Conservation (phyloP, 2,329 filamentous ascomycete genomes). For the Penicillium sp. region DNA sequence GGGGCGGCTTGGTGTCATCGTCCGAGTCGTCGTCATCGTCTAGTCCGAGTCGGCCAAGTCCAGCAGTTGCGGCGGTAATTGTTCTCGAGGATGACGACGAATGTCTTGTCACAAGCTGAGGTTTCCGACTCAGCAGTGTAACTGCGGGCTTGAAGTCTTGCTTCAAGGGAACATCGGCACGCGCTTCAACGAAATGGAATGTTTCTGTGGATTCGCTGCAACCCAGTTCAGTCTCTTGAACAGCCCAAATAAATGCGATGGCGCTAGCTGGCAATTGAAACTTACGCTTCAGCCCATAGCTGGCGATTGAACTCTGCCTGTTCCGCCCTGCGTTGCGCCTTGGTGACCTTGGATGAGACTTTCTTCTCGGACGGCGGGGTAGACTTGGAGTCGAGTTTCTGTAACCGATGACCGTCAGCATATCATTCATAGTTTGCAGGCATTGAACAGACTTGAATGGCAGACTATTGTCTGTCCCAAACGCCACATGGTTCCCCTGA, state of each 20-base stretch:
- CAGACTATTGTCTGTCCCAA: neutral
- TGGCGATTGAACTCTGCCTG: constrained; percentile 82
- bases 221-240: neutral
- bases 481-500: neutral
- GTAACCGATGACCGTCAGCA: constrained; percentile 17
- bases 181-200: constrained; percentile 71
- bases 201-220: constrained; percentile 70
- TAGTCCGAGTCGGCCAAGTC: constrained; percentile 49
- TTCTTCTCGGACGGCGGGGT: constrained; percentile 47
- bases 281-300: constrained; percentile 84
- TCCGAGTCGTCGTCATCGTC: constrained; percentile 65
- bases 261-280: neutral
- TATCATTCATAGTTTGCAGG: neutral
- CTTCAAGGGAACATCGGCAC: constrained; percentile 62
- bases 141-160: constrained; percentile 77
- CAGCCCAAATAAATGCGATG: neutral
- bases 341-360: constrained; percentile 59
- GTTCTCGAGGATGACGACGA: constrained; percentile 40
- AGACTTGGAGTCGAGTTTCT: constrained; percentile 43
- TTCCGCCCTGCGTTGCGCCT: constrained; percentile 73
- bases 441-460: neutral
- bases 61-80: constrained; percentile 44
- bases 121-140: constrained; percentile 82
- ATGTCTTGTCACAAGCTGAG: constrained; percentile 63
- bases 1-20: constrained; percentile 61